phyloP scores from a whole-genome alignment of 768 basidiomycete genomes.

The Mycena maculata region DNA sequence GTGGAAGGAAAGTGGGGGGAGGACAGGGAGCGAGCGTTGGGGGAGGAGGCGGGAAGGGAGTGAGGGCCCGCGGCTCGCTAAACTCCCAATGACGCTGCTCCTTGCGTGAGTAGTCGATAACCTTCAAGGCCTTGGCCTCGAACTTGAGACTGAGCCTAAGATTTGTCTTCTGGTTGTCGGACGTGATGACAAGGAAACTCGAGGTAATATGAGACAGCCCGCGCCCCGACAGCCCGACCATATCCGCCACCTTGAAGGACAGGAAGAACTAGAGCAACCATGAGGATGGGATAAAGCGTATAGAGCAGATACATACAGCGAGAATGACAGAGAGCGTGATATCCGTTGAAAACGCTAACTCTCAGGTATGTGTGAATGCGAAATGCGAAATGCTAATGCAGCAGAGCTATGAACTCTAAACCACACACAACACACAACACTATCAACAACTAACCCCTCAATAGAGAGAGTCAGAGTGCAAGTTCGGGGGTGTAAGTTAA shows the following conservation, averaged over 20 bases:
- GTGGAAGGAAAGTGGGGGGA: no score
- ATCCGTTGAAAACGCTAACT: no score
- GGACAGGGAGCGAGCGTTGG: no score
- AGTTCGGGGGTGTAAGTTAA: no score
- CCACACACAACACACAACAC: no score
- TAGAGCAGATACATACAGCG: constrained; percentile 65
- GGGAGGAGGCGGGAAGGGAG: no score
- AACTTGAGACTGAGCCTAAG: constrained; percentile 96
- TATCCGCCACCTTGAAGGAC: constrained; percentile 80
- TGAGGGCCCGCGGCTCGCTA: no score
- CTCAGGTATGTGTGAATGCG: no score
- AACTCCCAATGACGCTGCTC: constrained; percentile 92
- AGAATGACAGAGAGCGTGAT: constrained; percentile 82
- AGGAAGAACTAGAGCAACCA: constrained; percentile 78
- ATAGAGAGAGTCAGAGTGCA: no score
- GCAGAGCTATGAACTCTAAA: no score
- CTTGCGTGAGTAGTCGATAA: constrained; percentile 91
- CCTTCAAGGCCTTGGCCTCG: constrained; percentile 93
- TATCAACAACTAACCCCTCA: no score
- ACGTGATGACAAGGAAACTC: constrained; percentile 87
- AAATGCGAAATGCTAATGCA: no score
- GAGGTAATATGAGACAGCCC: constrained; percentile 93
- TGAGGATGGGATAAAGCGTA: not conserved
- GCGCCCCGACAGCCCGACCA: constrained; percentile 78
- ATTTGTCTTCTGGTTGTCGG: constrained; percentile 85